Evolutionary conservation across 495 filamentous ascomycete species (phyloP), one percentile per base, ranked within the genome.

Genomic region (Hypomontagnella monticulosa): DNA sequence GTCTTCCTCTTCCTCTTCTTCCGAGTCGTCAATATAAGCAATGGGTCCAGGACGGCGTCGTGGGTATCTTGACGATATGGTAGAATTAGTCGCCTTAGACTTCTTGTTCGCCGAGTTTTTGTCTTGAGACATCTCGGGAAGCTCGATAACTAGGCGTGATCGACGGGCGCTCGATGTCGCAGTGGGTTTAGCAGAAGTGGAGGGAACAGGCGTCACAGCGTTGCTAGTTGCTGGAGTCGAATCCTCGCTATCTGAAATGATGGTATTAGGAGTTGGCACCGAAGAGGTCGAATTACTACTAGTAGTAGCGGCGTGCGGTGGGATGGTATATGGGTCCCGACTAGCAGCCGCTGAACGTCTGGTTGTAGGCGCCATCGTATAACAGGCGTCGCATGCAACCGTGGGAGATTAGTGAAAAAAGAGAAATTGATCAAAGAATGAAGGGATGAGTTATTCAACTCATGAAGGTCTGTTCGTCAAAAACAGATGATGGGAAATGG

Each of bases 171-270:
- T 14, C 10, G 55, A 11, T 5, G 69, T 16, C 43, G 55, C 36
- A 41, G 60, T 34, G 18, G 69, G 16, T 0, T 70, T 63, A 1
- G 66, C 11, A 4, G 65, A 47, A 3, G 61, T 8, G 7, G 63
- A 63, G 1, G 78, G 77, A 2, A 72, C 75, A 0, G 90, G 87
- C 7, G 90, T 90, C 4, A 81, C 83, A 23, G 80, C 78, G 60
- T 85, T 82, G 71, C 91, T 95, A 10, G 92, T 97, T 16, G 86
- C 88, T 7, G 92, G 91, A 4, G 93, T 97, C 40, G 87, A 87
- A 67, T 85, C 88, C 23, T 85, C 88, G 49, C 82, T 87, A 5
- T 81, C 85, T 0, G 83, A 83, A 37, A 83, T 78, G 12, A 61
- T 73, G 11, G 79, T 71, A 38, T 70, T 59, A 0, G 75, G 73